Evolutionary conservation across 805 yeast species (phyloP), one percentile per base, ranked within the genome.

Genomic region (Yarrowia keelungensis): DNA sequence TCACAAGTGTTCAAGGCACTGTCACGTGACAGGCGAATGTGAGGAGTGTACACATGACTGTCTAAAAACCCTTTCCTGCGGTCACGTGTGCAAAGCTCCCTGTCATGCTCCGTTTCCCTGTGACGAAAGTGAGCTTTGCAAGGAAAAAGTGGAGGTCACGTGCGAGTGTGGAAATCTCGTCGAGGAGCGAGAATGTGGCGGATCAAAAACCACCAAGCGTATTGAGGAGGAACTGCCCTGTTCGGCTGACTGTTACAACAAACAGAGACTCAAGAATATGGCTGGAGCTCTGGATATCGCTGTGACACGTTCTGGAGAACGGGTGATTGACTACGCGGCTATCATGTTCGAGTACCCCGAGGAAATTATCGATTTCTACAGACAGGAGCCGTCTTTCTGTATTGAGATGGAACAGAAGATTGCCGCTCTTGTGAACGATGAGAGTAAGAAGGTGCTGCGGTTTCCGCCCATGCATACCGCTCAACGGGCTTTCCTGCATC

Each of bases 381-480:
- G 79, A 5, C 82, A 81, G 69, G 97, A 92, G 75, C 80, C 76
- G 5, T 79, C 78, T 12, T 92, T 97, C 95, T 88, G 97, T 76
- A 75, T 79, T 14, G 82, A 84, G 71, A 85, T 90, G 54, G 97
- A 90, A 77, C 73, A 73, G 0, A 78, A 81, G 32, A 78, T 91
- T 41, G 76, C 81, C 26, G 77, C 80, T 12, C 85, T 91, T 70
- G 81, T 87, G 54, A 76, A 77, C 69, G 71, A 74, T 7, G 75
- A 77, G 22, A 2, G 19, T 9, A 74, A 76, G 32, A 80, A 82
- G 46, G 77, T 84, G 0, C 77, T 85, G 72, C 87, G 87, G 74
- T 91, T 93, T 78, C 87, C 87, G 16, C 89, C 94, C 16, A 91
- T 92, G 97, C 82, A 80, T 64, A 76, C 81, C 14, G 84, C 86